Conservation (phyloP, 805 yeast genomes). For the Pichia eremophila region DNA sequence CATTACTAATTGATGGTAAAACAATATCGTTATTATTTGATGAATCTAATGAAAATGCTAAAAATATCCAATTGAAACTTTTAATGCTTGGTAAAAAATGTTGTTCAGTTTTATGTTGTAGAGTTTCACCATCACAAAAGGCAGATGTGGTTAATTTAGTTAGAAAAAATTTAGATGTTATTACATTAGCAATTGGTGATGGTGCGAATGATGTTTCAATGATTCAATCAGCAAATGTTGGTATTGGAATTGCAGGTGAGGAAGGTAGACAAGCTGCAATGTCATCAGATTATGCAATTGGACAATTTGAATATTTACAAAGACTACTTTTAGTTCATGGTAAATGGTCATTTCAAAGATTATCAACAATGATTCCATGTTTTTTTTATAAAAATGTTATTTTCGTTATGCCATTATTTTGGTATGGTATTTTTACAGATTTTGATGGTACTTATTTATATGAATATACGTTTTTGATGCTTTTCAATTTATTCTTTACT, state of each 20-base stretch:
- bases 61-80: constrained; percentile 41
- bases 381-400: constrained; percentile 71
- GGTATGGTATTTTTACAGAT: constrained; percentile 62
- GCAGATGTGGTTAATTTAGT: constrained; percentile 66
- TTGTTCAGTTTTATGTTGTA: constrained; percentile 69
- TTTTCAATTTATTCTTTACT: constrained; percentile 73
- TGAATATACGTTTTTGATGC: constrained; percentile 70
- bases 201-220: constrained; percentile 85
- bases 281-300: constrained; percentile 79
- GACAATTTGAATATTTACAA: constrained; percentile 63
- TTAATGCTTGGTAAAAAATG: constrained; percentile 67
- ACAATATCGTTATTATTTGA: constrained; percentile 33
- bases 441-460: constrained; percentile 72
- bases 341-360: constrained; percentile 70
- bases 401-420: constrained; percentile 64
- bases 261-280: constrained; percentile 84
- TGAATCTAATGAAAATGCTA: constrained; percentile 3
- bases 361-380: constrained; percentile 71
- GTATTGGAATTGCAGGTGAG: constrained; percentile 81
- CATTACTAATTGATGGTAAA: constrained; percentile 63
- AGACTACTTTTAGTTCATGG: constrained; percentile 69
- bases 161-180: constrained; percentile 53
- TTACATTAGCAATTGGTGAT: constrained; percentile 77
- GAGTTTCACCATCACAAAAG: constrained; percentile 79
- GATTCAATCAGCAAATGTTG: constrained; percentile 81